Percentiles rank a stretch among this genome's conserved stretches.
phyloP scores from a whole-genome alignment of 2,329 filamentous ascomycete species.

The Mycosphaerella arachidis region DNA sequence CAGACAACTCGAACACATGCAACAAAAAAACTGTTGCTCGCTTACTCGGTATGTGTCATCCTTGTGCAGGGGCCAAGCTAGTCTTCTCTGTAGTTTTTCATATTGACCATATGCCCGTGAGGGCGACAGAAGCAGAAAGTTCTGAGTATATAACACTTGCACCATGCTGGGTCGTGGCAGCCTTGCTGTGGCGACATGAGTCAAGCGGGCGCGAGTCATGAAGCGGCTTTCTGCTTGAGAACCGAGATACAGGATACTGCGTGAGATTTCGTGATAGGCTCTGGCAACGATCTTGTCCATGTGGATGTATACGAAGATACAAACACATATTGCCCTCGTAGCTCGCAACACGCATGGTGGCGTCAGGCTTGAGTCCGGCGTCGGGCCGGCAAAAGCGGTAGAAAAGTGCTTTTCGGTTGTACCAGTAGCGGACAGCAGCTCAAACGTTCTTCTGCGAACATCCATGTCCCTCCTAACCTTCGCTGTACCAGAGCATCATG shows the following conservation, averaged over 20 bases:
- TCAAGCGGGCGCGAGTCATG: background rate
- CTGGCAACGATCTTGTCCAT: too few species aligned
- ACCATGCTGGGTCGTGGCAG: background rate
- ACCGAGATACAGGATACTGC: background rate
- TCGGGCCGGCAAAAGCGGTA: background rate
- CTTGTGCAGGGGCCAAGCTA: conserved; percentile 65
- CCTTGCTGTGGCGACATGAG: background rate
- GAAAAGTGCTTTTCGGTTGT: background rate
- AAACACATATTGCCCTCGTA: background rate
- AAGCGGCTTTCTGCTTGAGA: background rate
- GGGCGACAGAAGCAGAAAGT: background rate
- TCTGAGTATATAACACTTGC: background rate
- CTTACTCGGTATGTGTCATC: conserved; percentile 69
- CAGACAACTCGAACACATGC: background rate
- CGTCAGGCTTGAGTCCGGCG: background rate
- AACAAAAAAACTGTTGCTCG: background rate
- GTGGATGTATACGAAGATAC: background rate
- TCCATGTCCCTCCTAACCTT: background rate
- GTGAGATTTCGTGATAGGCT: too few species aligned
- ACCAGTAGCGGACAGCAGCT: background rate
- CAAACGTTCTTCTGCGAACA: background rate
- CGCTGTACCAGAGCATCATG: background rate
- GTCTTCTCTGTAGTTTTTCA: background rate
- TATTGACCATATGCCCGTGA: background rate
- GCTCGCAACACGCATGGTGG: too few species aligned